Conservation (phyloP, 495 filamentous ascomycete genomes). For the Apiosordaria backusii region DNA sequence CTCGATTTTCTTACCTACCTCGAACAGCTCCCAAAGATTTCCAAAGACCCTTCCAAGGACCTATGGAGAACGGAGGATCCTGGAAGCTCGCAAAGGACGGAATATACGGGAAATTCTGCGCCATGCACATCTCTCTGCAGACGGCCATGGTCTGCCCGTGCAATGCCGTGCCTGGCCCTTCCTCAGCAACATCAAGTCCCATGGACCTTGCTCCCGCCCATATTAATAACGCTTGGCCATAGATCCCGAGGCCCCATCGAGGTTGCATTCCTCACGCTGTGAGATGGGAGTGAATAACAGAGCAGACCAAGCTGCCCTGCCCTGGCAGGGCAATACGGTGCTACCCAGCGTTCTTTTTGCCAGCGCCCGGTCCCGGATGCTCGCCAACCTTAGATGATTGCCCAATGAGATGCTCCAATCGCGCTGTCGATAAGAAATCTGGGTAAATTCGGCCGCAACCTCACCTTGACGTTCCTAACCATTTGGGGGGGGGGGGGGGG, state of each 20-base stretch:
- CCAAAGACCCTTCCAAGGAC: neutral
- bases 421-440: constrained; percentile 27
- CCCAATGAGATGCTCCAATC: constrained; percentile 29
- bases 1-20: neutral
- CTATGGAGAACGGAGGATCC: neutral
- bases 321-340: constrained; percentile 25
- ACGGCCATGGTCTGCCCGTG: neutral
- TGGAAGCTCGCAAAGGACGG: neutral
- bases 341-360: constrained; percentile 13
- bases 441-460: constrained; percentile 33
- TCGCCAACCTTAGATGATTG: neutral
- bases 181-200: constrained; percentile 13
- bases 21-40: neutral
- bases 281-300: constrained; percentile 17
- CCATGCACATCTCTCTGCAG: constrained; percentile 1
- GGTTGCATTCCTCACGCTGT: constrained; percentile 30
- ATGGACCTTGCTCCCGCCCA: constrained; percentile 16
- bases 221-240: constrained; percentile 28
- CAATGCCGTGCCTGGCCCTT: neutral
- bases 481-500: constrained; percentile 7
- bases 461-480: constrained; percentile 12
- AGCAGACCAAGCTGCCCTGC: constrained; percentile 4
- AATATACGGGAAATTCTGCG: neutral
- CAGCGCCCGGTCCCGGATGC: constrained; percentile 3
- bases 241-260: constrained; percentile 18